Base-by-base conservation (phyloP, 2,329 filamentous ascomycete species). In the Hypoxylon sp. region DNA sequence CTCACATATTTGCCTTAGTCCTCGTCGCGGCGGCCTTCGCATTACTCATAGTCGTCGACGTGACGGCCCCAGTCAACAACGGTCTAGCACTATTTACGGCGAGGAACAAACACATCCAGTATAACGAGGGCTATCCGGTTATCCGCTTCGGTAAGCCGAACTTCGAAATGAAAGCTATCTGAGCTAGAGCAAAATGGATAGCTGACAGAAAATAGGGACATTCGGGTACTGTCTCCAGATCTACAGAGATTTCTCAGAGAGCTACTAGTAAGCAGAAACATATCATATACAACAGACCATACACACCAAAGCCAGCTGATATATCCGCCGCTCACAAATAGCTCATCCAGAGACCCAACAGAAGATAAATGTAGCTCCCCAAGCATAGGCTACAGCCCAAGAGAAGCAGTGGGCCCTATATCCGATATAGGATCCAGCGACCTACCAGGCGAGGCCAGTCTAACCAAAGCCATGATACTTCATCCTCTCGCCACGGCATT, bases 221-320 rank as follows among this genome's bases (percentile, higher is more conserved):
- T 61, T 53, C 30, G 59, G 38, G 21, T 53, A 61, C 41, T 61
- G 59, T 21, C 13, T 53, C 10, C 50, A 55, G 13, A 48, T 55
- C 19, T 21, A 51, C 48, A 13, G 10, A 19, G 28, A 17, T 28
- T 51, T 38, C 38, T 23, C 28, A 61, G 36, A 34, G 52, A 56
- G 13, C 7, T 46, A 21, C 21, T 23, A 30, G 46, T 59, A 23
- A 50, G 56, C 10, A 5, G 14, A 10, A 28, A 25, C 5, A n/a
- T n/a, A n/a, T 28, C 23, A n/a, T 2, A 43, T 43, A 43, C 5
- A 21, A 21, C 10, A 19, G 7, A 21, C 9, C 17, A 19, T 19
- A 21, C 34, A 5, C 34, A 43, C 2, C 10, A n/a, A 9, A 43
- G 17, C 38, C 5, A 9, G 4, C 38, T 43, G 3, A 21, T 17